Conservation (phyloP, 2,329 filamentous ascomycete species). For the Monosporascus sp. region DNA sequence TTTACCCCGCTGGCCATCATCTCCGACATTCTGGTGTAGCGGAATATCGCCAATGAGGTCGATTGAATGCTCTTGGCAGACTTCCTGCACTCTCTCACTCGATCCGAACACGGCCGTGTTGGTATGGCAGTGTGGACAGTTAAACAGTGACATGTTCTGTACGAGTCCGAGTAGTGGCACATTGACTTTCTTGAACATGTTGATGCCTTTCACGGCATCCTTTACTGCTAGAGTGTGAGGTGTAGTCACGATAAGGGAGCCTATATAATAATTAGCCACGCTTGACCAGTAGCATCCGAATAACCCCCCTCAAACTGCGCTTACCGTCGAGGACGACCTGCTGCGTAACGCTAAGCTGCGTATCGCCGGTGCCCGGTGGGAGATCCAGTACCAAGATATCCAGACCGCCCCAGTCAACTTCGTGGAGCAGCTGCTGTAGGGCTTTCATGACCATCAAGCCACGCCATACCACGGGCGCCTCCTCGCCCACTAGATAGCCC, state of each 20-base stretch:
- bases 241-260: slow-evolving; percentile 83
- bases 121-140: slow-evolving; percentile 72
- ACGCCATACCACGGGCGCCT: slow-evolving; percentile 86
- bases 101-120: slow-evolving; percentile 72
- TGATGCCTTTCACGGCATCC: slow-evolving; percentile 86
- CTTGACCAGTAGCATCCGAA: not conserved
- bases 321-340: slow-evolving; percentile 82
- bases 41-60: slow-evolving; percentile 86
- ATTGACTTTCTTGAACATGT: slow-evolving; percentile 84
- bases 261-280: slow-evolving; percentile 31
- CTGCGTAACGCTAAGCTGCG: slow-evolving; percentile 94
- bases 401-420: slow-evolving; percentile 87
- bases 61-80: slow-evolving; percentile 69
- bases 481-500: slow-evolving; percentile 81
- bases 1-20: slow-evolving; percentile 80
- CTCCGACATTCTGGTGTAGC: slow-evolving; percentile 78
- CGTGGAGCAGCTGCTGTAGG: slow-evolving; percentile 88
- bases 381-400: slow-evolving; percentile 88
- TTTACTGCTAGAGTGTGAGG: slow-evolving; percentile 90
- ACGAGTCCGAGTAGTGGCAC: slow-evolving; percentile 82
- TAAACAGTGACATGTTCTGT: slow-evolving; percentile 86
- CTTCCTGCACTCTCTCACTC: slow-evolving; percentile 56
- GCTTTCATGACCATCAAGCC: slow-evolving; percentile 98
- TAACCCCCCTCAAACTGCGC: slow-evolving; percentile 10
- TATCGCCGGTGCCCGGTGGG: slow-evolving; percentile 91